phyloP scores from a whole-genome alignment of 169 alveolate species.

The Plasmodium coatneyi region DNA sequence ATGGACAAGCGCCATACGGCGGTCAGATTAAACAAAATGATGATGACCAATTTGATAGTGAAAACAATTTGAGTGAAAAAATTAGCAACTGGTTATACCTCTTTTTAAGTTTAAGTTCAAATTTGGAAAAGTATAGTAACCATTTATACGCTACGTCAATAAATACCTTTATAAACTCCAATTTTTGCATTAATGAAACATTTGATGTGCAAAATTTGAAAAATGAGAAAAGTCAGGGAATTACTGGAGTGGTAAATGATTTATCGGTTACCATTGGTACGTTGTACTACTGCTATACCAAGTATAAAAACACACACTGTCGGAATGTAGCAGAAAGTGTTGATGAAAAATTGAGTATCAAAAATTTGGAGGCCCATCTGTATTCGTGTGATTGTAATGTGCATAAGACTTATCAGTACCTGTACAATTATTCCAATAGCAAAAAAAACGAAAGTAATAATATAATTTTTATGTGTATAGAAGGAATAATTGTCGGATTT shows the following conservation, averaged over 20 bases:
- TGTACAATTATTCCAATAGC: constrained; percentile 59
- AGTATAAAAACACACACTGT: constrained; percentile 59
- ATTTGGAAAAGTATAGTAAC: constrained; percentile 73
- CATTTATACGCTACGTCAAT: constrained; percentile 67
- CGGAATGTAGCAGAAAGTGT: not conserved
- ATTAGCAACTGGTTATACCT: constrained; percentile 32
- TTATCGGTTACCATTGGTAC: constrained; percentile 71
- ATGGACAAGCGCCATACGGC: not conserved
- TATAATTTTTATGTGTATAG: constrained; percentile 71
- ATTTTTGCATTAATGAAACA: constrained; percentile 17
- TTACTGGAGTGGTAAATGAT: constrained; percentile 46
- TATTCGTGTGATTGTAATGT: constrained; percentile 73
- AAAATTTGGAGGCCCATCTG: constrained; percentile 30
- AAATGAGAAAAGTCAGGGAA: constrained; percentile 66
- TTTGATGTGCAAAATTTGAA: constrained; percentile 43
- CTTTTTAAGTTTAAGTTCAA: constrained; percentile 55
- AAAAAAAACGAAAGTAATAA: constrained; percentile 70
- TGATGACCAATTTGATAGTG: constrained; percentile 9
- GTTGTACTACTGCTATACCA: constrained; percentile 42
- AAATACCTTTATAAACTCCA: constrained; percentile 30
- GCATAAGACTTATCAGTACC: constrained; percentile 67
- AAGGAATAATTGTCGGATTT: constrained; percentile 69
- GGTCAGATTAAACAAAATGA: not conserved
- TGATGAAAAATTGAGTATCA: constrained; percentile 45
- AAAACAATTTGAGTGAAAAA: constrained; percentile 25